These are phyloP conservation scores for Drosera spatulata DNA, from an alignment of 179 eudicot genomes.

Conservation along the genomic window DNA sequence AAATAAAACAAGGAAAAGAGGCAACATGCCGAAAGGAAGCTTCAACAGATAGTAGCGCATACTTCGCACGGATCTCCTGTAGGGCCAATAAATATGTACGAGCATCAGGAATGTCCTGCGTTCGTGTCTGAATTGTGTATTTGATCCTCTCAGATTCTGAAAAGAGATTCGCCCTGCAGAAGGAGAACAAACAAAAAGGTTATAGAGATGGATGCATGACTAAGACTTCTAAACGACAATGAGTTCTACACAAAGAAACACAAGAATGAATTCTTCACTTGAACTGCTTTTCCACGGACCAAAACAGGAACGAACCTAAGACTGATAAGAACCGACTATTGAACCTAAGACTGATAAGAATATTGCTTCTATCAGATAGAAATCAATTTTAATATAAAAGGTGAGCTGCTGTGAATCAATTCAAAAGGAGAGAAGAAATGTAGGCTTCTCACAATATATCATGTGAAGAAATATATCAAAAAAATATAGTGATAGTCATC, in stretches of 20 bases:
- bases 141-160: slow-evolving; percentile 75
- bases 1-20: slow-evolving; percentile 1
- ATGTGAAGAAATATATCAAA: too few species aligned
- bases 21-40: not conserved
- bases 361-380: not conserved
- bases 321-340: too few species aligned
- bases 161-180: slow-evolving; percentile 69
- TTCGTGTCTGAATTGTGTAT: slow-evolving; percentile 53
- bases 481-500: too few species aligned
- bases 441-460: too few species aligned
- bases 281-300: too few species aligned
- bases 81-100: slow-evolving; percentile 63
- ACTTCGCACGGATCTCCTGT: slow-evolving; percentile 81
- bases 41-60: slow-evolving; percentile 11
- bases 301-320: too few species aligned
- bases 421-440: not conserved
- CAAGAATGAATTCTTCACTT: too few species aligned
- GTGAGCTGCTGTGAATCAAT: not conserved
- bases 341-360: too few species aligned
- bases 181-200: not conserved
- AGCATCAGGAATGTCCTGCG: slow-evolving; percentile 68
- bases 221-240: too few species aligned
- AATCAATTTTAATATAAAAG: not conserved
- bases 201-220: too few species aligned
- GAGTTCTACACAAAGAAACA: too few species aligned